Evolutionary conservation across 148 eudicot genomes (phyloP).

Genomic region (Gaultheria prostrata): DNA sequence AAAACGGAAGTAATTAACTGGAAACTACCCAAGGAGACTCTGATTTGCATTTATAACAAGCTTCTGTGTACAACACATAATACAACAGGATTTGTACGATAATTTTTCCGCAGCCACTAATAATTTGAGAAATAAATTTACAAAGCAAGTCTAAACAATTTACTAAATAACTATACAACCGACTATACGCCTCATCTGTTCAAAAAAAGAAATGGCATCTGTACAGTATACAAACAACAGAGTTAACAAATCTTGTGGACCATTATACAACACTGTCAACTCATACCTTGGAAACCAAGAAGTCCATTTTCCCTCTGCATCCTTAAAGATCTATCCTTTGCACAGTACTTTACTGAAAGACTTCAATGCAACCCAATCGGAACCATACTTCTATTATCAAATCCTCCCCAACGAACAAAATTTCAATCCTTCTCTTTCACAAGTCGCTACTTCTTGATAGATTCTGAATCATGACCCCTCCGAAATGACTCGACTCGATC

Average conservation of each 20-base stretch:
- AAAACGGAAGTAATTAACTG: not conserved
- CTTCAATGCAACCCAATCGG: not conserved
- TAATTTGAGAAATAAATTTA: not conserved
- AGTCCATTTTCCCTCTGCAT: not conserved
- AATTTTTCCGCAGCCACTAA: not conserved
- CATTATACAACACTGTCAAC: not conserved
- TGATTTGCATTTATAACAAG: not conserved
- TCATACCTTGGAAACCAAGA: not conserved
- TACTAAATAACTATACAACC: not conserved
- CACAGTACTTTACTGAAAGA: not conserved
- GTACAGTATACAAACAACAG: not conserved
- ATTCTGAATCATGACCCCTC: constrained; percentile 39
- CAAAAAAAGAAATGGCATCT: not conserved
- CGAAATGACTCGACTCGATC: constrained; percentile 54
- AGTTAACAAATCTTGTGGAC: not conserved
- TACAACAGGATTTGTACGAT: not conserved
- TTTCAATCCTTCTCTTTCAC: not conserved
- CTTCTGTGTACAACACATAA: not conserved
- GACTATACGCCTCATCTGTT: not conserved
- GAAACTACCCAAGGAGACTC: not conserved
- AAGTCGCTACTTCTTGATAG: constrained; percentile 20
- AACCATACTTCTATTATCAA: not conserved
- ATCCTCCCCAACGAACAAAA: not conserved
- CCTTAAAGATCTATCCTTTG: not conserved
- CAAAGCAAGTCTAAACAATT: not conserved